Evolutionary conservation across 306 rosid species (phyloP).

Genomic region (Astragalus membranaceus): DNA sequence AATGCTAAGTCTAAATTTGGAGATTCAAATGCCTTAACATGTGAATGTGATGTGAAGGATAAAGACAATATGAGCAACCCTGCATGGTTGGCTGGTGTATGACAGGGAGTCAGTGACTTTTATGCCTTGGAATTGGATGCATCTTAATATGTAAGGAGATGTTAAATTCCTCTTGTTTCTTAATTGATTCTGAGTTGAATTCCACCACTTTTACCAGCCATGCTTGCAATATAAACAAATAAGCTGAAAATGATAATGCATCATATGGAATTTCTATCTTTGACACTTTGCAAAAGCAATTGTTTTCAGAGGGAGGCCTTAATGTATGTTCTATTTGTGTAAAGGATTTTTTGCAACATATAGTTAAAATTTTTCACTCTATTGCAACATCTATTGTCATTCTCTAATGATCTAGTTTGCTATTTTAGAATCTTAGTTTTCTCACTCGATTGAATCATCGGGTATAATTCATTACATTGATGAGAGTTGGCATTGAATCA

Average conservation of each 20-base stretch:
- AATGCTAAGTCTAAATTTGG: conserved; percentile 23
- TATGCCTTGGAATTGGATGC: conserved; percentile 29
- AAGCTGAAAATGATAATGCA: conserved; percentile 9
- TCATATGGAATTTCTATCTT: conserved; percentile 41
- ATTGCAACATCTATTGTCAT: no score
- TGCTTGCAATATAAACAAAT: background rate
- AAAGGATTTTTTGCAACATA: no score
- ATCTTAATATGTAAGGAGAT: conserved; percentile 54
- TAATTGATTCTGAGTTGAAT: background rate
- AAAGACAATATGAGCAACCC: conserved; percentile 20
- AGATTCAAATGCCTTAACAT: conserved; percentile 17
- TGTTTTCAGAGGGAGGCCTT: no score
- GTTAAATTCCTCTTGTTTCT: conserved; percentile 19
- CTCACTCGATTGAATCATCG: no score
- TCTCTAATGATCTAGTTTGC: no score
- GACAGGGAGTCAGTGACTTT: conserved; percentile 43
- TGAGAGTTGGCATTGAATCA: no score
- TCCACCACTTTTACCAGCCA: conserved; percentile 2
- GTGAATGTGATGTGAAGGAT: conserved; percentile 18
- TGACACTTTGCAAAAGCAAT: conserved; percentile 29
- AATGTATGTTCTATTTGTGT: no score
- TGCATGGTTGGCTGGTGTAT: conserved; percentile 59
- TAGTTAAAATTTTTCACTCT: no score
- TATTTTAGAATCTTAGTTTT: no score
- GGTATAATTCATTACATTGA: no score